Conservation (phyloP, 1,139 yeast species). For the Arxiozyma slooffiae region DNA sequence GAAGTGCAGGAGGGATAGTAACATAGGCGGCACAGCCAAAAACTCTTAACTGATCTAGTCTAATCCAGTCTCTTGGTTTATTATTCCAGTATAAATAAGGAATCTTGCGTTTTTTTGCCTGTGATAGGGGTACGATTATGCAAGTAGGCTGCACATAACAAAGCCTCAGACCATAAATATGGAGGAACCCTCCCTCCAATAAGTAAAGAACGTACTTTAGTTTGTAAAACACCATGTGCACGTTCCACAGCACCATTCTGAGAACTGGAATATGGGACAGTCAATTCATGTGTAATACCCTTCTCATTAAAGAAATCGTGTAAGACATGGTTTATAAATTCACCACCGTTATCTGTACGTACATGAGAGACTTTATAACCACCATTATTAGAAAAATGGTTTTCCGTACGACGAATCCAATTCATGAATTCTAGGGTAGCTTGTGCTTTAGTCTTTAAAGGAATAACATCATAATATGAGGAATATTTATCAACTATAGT, state of each 20-base stretch:
- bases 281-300: too few species aligned
- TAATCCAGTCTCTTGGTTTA: too few species aligned
- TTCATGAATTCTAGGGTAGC: conserved; percentile 1
- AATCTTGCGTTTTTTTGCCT: too few species aligned
- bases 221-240: conserved; percentile 7
- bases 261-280: conserved; percentile 7
- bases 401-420: conserved; percentile 7
- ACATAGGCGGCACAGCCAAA: too few species aligned
- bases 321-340: too few species aligned
- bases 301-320: too few species aligned
- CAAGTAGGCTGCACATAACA: too few species aligned
- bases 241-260: conserved; percentile 11
- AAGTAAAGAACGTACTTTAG: too few species aligned
- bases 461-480: conserved; percentile 5
- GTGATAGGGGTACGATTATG: background rate
- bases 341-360: too few species aligned
- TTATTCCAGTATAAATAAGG: too few species aligned
- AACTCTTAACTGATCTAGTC: conserved; percentile 1
- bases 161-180: too few species aligned
- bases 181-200: too few species aligned
- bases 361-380: conserved; percentile 6
- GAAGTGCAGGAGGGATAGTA: background rate
- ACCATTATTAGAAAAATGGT: conserved; percentile 5
- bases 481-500: conserved; percentile 7
- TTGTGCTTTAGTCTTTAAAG: conserved; percentile 2